These are phyloP conservation scores for Thielaviopsis punctulata DNA, from an alignment of 2,329 filamentous ascomycete species.

Conservation along the genomic window DNA sequence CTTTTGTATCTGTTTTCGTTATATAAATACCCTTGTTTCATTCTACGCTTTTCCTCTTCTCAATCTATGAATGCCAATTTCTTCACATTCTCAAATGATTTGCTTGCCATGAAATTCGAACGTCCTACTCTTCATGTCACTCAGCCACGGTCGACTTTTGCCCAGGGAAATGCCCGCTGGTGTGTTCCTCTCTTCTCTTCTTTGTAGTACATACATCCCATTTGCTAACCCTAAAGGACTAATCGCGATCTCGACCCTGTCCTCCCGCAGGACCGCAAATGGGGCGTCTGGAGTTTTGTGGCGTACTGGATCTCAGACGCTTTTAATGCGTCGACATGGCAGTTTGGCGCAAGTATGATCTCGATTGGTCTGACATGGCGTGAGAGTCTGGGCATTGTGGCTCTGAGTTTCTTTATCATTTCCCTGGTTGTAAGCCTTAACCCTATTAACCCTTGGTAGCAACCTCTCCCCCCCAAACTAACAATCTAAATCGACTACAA, in stretches of 20 bases:
- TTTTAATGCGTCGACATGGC: slow-evolving; percentile 19
- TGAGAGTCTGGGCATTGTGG: slow-evolving; percentile 13
- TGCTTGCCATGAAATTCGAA: background rate
- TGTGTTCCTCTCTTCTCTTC: background rate
- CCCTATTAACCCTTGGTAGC: slow-evolving; percentile 18
- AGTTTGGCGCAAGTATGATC: slow-evolving; percentile 17
- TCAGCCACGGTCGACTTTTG: slow-evolving; percentile 4
- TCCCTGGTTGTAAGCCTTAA: slow-evolving; percentile 24
- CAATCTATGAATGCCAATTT: background rate
- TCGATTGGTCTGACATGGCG: slow-evolving; percentile 19
- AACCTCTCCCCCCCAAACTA: slow-evolving; percentile 19
- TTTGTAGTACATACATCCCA: background rate
- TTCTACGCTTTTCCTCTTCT: too few species aligned
- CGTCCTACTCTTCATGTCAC: slow-evolving; percentile 1
- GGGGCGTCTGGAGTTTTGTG: slow-evolving; percentile 27
- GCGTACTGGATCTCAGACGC: slow-evolving; percentile 32
- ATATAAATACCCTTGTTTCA: background rate
- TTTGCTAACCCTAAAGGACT: slow-evolving; percentile 16
- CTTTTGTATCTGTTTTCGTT: background rate
- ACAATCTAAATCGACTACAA: background rate
- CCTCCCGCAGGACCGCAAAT: slow-evolving; percentile 24
- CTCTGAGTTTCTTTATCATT: slow-evolving; percentile 30
- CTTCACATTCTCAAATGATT: background rate
- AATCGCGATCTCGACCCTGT: slow-evolving; percentile 22
- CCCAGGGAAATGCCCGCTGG: slow-evolving; percentile 4